phyloP scores from a whole-genome alignment of 192 early-diverging fungal genomes.

The Spizellomyces sp. region DNA sequence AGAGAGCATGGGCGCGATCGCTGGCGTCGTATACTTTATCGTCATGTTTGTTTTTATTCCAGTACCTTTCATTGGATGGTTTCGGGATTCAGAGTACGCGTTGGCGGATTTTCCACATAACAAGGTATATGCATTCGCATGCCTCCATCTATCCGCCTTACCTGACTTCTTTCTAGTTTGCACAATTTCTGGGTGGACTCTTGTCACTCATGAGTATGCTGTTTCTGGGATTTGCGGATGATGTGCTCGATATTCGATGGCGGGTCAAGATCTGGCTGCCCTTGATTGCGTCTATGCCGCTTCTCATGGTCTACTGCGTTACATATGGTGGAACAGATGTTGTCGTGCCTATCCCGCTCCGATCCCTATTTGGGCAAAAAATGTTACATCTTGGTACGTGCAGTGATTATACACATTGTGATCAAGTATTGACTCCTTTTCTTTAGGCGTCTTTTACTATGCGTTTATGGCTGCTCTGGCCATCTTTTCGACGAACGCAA shows the following conservation, averaged over 20 bases:
- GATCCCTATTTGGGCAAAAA: slow-evolving; percentile 65
- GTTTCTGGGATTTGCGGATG: slow-evolving; percentile 97
- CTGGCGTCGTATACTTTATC: slow-evolving; percentile 85
- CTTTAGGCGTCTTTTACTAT: slow-evolving; percentile 84
- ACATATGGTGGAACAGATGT: slow-evolving; percentile 85
- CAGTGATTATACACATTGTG: neutral
- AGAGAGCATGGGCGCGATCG: slow-evolving; percentile 92
- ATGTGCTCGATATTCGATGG: slow-evolving; percentile 96
- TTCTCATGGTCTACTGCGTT: slow-evolving; percentile 93
- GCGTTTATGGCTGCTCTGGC: slow-evolving; percentile 84
- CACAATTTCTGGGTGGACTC: slow-evolving; percentile 88
- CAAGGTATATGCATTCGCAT: slow-evolving; percentile 53
- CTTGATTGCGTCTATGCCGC: slow-evolving; percentile 86
- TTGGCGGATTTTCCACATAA: slow-evolving; percentile 62
- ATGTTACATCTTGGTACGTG: slow-evolving; percentile 77
- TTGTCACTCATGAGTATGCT: slow-evolving; percentile 95
- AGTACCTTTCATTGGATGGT: slow-evolving; percentile 88
- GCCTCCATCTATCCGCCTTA: neutral
- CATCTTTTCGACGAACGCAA: slow-evolving; percentile 96
- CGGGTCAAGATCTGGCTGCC: slow-evolving; percentile 94
- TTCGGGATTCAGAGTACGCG: slow-evolving; percentile 39
- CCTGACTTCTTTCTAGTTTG: slow-evolving; percentile 56
- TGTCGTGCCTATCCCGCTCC: slow-evolving; percentile 81
- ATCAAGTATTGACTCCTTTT: neutral
- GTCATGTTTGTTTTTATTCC: slow-evolving; percentile 92